Percentiles rank a stretch among this genome's conserved stretches.
phyloP scores from a whole-genome alignment of 805 yeast genomes.

The Ogataea angusta region DNA sequence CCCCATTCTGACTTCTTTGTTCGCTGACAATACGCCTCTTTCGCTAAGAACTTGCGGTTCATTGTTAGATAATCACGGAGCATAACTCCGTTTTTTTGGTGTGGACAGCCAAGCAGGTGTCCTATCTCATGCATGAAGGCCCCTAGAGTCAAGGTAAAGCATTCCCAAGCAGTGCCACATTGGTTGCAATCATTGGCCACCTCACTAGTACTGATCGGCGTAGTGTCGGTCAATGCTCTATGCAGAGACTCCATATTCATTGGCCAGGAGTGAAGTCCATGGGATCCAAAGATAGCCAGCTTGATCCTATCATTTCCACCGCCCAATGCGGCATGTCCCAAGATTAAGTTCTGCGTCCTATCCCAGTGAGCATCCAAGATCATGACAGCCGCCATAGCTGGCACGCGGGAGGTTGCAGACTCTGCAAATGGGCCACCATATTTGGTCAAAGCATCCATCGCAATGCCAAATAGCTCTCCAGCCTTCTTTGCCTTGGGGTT shows the following conservation, averaged over 20 bases:
- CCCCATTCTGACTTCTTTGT: slow-evolving; percentile 47
- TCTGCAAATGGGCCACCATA: slow-evolving; percentile 53
- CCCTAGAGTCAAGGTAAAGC: slow-evolving; percentile 79
- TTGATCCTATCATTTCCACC: slow-evolving; percentile 72
- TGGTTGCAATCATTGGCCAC: slow-evolving; percentile 91
- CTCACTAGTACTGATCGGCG: slow-evolving; percentile 54
- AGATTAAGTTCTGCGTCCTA: slow-evolving; percentile 48
- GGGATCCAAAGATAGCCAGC: slow-evolving; percentile 91
- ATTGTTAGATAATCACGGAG: slow-evolving; percentile 76
- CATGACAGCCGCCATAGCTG: slow-evolving; percentile 79
- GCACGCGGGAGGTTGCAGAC: slow-evolving; percentile 34
- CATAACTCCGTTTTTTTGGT: slow-evolving; percentile 89
- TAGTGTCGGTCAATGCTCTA: slow-evolving; percentile 69
- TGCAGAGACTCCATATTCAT: slow-evolving; percentile 66
- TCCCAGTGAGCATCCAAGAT: slow-evolving; percentile 88
- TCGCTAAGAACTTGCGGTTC: slow-evolving; percentile 76
- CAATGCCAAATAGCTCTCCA: slow-evolving; percentile 77
- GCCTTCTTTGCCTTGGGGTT: slow-evolving; percentile 65
- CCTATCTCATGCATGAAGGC: slow-evolving; percentile 97
- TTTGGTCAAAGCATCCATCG: slow-evolving; percentile 63
- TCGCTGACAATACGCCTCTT: slow-evolving; percentile 57
- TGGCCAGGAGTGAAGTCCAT: slow-evolving; percentile 94
- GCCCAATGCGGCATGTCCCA: slow-evolving; percentile 92
- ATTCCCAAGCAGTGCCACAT: slow-evolving; percentile 89
- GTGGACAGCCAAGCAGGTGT: slow-evolving; percentile 87